A percentile compares a stretch with the other conserved stretches of the same genome.
Conservation (phyloP, 177 flowering plant genomes). For the Tripterygium wilfordii region DNA sequence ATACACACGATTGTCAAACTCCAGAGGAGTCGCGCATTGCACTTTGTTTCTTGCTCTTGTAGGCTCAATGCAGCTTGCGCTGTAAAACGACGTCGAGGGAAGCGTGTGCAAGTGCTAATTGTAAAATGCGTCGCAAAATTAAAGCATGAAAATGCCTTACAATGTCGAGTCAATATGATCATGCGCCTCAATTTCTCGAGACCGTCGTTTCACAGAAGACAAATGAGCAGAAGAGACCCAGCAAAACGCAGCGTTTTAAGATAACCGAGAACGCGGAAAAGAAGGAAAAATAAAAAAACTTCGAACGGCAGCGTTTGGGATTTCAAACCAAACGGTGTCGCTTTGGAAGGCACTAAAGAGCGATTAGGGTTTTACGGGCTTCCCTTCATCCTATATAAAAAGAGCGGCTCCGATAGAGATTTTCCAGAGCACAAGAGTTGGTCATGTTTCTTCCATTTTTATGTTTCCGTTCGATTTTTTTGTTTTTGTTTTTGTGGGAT, state of each 20-base stretch:
- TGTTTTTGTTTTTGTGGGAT: background rate
- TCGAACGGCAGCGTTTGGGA: too few relatives aligned
- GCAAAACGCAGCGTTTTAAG: conserved; percentile 1
- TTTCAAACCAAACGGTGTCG: too few relatives aligned
- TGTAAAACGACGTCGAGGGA: conserved; percentile 15
- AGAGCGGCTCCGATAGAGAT: too few relatives aligned
- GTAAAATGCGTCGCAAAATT: conserved; percentile 3
- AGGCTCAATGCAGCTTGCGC: conserved; percentile 13
- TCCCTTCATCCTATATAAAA: background rate
- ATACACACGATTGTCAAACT: conserved; percentile 30
- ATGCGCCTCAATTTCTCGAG: conserved; percentile 11
- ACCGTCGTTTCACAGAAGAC: too few relatives aligned
- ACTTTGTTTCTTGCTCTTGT: too few relatives aligned
- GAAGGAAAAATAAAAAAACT: background rate
- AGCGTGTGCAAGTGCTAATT: background rate
- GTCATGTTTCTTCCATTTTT: background rate
- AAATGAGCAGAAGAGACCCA: too few relatives aligned
- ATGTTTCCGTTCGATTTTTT: background rate
- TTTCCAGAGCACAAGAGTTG: too few relatives aligned
- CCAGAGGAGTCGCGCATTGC: too few relatives aligned
- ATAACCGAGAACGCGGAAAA: background rate
- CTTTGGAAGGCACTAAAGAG: too few relatives aligned
- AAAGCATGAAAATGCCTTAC: conserved; percentile 3
- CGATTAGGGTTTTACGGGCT: conserved; percentile 1
- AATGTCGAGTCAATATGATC: conserved; percentile 13